phyloP scores from a whole-genome alignment of 2,329 filamentous ascomycete genomes.

The Neonectria coccinea region DNA sequence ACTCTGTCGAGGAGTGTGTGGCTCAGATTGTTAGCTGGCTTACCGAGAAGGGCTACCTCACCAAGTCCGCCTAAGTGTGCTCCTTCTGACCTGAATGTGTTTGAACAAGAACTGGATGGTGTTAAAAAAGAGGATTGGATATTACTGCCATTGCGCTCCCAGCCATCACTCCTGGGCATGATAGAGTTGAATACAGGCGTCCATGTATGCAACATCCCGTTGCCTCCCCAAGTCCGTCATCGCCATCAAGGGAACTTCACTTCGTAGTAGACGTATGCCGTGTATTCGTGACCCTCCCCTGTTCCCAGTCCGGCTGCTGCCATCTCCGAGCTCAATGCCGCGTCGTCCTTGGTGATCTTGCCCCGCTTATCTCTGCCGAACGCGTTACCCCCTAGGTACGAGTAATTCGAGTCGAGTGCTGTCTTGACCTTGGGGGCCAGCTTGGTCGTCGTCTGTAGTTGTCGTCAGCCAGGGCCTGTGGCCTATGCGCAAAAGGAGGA shows the following conservation, averaged over 20 bases:
- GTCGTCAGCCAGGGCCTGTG: constrained; percentile 30
- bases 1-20: constrained; percentile 89
- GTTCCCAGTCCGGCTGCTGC: constrained; percentile 77
- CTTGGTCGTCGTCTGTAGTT: constrained; percentile 81
- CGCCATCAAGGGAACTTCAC: constrained; percentile 75
- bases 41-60: constrained; percentile 70
- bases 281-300: constrained; percentile 85
- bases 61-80: constrained; percentile 43
- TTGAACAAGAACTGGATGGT: constrained; percentile 28
- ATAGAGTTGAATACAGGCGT: constrained; percentile 48
- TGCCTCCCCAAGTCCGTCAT: constrained; percentile 12
- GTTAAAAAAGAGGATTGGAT: constrained; percentile 41
- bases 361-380: constrained; percentile 95
- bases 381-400: constrained; percentile 93
- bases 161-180: constrained; percentile 40
- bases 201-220: constrained; percentile 40
- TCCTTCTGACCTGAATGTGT: constrained; percentile 23
- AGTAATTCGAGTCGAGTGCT: constrained; percentile 86
- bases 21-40: constrained; percentile 85
- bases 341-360: constrained; percentile 89
- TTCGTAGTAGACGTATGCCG: constrained; percentile 96
- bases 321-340: constrained; percentile 82
- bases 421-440: constrained; percentile 80
- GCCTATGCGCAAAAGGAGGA: neutral
- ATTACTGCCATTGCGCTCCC: constrained; percentile 44